Evolutionary conservation across 106 monocot genomes (phyloP).

Genomic region (Apostasia shenzhenica): DNA sequence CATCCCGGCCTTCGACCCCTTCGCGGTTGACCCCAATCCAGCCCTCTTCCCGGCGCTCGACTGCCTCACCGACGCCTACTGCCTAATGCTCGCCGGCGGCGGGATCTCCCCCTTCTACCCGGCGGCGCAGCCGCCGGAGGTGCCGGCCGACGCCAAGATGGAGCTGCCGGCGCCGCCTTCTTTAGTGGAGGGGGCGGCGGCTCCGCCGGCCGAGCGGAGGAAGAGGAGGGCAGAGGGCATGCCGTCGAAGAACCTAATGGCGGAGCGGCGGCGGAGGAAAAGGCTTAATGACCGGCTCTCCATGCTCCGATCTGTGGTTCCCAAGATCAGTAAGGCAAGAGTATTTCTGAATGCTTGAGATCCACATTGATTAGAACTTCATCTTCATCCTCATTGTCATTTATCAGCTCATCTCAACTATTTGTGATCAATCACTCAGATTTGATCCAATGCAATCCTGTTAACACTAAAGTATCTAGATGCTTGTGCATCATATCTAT

Average conservation of each 20-base stretch:
- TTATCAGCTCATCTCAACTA: no score
- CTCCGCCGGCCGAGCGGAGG: slow-evolving; percentile 12
- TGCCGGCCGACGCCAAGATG: slow-evolving; percentile 16
- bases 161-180: slow-evolving; percentile 13
- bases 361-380: not conserved
- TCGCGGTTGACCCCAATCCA: slow-evolving; percentile 5
- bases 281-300: slow-evolving; percentile 93
- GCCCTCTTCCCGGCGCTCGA: slow-evolving; percentile 15
- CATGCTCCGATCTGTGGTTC: slow-evolving; percentile 94
- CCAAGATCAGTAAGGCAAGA: slow-evolving; percentile 94
- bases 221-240: slow-evolving; percentile 69
- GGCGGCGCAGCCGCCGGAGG: not conserved
- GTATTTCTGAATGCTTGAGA: not conserved
- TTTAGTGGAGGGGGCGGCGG: not conserved
- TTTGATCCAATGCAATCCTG: no score
- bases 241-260: slow-evolving; percentile 98
- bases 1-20: slow-evolving; percentile 11
- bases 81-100: slow-evolving; percentile 2
- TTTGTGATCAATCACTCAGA: no score
- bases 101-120: not conserved
- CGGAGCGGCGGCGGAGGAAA: slow-evolving; percentile 85
- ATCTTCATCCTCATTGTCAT: no score
- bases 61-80: slow-evolving; percentile 30
- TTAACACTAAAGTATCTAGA: no score
- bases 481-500: no score